These are phyloP conservation scores for Fallopia convolvulus DNA, from an alignment of 148 eudicot genomes.

Conservation along the genomic window DNA sequence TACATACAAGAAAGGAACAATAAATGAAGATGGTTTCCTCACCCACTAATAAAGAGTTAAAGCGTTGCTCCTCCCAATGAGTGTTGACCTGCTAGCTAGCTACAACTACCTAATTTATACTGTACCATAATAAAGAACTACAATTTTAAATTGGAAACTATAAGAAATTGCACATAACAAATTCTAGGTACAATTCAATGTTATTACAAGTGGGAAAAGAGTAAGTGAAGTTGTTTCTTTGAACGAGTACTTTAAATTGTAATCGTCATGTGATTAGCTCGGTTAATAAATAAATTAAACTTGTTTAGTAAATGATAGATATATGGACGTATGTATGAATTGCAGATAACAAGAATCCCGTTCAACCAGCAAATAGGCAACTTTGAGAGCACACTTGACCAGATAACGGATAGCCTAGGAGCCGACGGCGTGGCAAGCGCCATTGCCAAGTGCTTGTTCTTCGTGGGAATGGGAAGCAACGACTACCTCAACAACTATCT, in stretches of 20 bases:
- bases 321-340: neutral
- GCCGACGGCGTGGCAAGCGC: slow-evolving; percentile 41
- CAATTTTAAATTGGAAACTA: too few relatives aligned
- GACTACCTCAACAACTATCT: slow-evolving; percentile 95
- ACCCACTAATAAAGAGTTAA: too few relatives aligned
- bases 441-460: slow-evolving; percentile 48
- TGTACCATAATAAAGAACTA: too few relatives aligned
- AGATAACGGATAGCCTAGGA: slow-evolving; percentile 40
- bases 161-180: too few relatives aligned
- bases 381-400: slow-evolving; percentile 63
- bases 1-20: neutral
- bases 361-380: slow-evolving; percentile 66
- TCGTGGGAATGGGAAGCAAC: slow-evolving; percentile 96
- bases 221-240: too few relatives aligned
- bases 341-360: slow-evolving; percentile 46
- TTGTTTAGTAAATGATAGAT: neutral
- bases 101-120: neutral
- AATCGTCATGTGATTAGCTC: neutral
- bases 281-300: slow-evolving; percentile 29
- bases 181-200: too few relatives aligned
- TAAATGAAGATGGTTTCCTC: neutral
- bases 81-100: neutral
- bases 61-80: too few relatives aligned
- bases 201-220: too few relatives aligned
- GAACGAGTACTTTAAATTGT: neutral